phyloP scores from a whole-genome alignment of 1,284 basidiomycete species.

The Cryptococcus sp. region DNA sequence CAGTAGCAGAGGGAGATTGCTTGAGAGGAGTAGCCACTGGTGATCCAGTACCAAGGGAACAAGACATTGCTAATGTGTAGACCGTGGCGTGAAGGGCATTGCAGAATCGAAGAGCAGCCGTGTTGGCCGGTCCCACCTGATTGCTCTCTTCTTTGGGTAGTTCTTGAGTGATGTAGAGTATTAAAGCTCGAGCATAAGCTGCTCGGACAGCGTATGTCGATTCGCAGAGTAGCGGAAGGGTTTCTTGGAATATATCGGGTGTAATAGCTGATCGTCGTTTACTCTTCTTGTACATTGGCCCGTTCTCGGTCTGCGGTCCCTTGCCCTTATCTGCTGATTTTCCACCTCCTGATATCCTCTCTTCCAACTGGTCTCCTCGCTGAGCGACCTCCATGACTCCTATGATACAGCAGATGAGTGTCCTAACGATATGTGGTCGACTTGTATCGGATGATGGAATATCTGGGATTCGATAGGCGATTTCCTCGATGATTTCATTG shows the following conservation, averaged over 20 bases:
- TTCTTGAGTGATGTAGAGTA: slow-evolving; percentile 70
- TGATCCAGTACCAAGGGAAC: slow-evolving; percentile 54
- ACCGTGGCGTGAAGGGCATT: slow-evolving; percentile 71
- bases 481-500: slow-evolving; percentile 82
- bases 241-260: slow-evolving; percentile 84
- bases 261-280: slow-evolving; percentile 64
- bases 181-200: slow-evolving; percentile 67
- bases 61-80: slow-evolving; percentile 69
- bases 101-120: slow-evolving; percentile 56
- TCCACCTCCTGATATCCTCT: slow-evolving; percentile 1
- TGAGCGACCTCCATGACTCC: slow-evolving; percentile 37
- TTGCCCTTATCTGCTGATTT: slow-evolving; percentile 31
- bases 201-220: slow-evolving; percentile 65
- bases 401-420: slow-evolving; percentile 36
- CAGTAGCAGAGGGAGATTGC: not conserved
- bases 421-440: slow-evolving; percentile 65
- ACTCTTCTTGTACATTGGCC: slow-evolving; percentile 14
- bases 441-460: slow-evolving; percentile 49
- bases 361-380: slow-evolving; percentile 32
- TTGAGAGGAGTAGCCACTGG: slow-evolving; percentile 3
- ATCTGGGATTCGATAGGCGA: slow-evolving; percentile 65
- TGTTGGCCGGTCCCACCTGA: slow-evolving; percentile 17
- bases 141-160: slow-evolving; percentile 52
- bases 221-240: slow-evolving; percentile 75
- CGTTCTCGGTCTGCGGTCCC: slow-evolving; percentile 21